Conservation (phyloP, 1,139 yeast genomes). For the Hansenula lynferdii region DNA sequence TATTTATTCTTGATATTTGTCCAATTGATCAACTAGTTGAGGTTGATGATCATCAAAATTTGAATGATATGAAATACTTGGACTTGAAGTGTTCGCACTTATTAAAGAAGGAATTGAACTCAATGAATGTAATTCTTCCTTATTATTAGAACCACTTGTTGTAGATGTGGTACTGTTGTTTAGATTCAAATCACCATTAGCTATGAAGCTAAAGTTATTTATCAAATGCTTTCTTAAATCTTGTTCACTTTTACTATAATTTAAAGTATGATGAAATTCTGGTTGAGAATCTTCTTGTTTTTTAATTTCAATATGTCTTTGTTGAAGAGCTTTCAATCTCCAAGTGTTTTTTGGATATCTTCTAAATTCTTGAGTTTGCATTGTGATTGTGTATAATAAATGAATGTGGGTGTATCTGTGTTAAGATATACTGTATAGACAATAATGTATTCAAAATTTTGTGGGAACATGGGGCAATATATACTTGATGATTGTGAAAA, state of each 20-base stretch:
- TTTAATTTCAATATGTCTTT: conserved; percentile 12
- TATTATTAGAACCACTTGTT: background rate
- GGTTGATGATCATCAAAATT: background rate
- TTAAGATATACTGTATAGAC: too few relatives aligned
- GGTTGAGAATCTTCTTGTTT: background rate
- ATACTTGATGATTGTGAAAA: too few relatives aligned
- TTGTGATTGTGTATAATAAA: background rate
- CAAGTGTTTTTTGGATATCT: conserved; percentile 20
- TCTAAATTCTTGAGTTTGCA: conserved; percentile 9
- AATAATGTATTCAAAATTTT: too few relatives aligned
- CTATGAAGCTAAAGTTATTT: conserved; percentile 3
- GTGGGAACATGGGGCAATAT: too few relatives aligned
- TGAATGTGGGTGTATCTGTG: too few relatives aligned
- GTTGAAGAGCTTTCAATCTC: conserved; percentile 16
- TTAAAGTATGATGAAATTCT: background rate
- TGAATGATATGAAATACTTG: conserved; percentile 1
- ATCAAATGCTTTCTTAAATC: conserved; percentile 10
- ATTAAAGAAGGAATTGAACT: conserved; percentile 3
- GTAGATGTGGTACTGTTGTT: background rate
- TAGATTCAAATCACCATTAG: background rate
- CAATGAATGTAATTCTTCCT: background rate
- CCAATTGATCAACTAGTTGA: conserved; percentile 1
- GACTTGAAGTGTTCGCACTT: conserved; percentile 2
- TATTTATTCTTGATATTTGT: background rate
- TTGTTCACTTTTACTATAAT: conserved; percentile 7